Conservation (phyloP, 495 filamentous ascomycete species). For the Immersiella caudata region DNA sequence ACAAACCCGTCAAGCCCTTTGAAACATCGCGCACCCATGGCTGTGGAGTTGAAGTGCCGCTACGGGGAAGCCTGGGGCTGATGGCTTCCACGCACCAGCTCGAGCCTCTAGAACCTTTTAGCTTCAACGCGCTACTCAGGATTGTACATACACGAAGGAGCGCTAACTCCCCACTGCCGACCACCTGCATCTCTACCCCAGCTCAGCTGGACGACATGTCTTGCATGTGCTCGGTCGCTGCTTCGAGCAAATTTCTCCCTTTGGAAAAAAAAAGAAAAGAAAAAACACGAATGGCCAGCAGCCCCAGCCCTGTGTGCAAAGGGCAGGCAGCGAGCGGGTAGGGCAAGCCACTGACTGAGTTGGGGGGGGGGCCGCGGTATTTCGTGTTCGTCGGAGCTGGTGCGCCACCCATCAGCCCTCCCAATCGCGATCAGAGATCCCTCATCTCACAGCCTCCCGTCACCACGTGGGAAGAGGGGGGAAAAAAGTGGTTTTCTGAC, state of each 20-base stretch:
- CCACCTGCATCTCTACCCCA: not conserved
- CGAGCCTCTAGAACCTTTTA: not conserved
- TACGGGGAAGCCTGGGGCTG: not conserved
- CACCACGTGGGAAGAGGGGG: not conserved
- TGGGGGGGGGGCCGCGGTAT: not conserved
- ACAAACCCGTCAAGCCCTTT: not conserved
- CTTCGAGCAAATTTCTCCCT: not conserved
- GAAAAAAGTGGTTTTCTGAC: not conserved
- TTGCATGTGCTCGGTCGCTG: not conserved
- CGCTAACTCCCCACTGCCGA: not conserved
- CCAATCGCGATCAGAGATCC: not conserved
- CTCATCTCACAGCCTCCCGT: not conserved
- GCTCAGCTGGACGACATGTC: not conserved
- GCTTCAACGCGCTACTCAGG: not conserved
- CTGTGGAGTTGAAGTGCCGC: not conserved
- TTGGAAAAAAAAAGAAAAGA: too few relatives aligned
- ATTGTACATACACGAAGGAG: not conserved
- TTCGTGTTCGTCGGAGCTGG: not conserved
- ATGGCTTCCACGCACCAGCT: not conserved
- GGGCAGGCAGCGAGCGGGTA: not conserved
- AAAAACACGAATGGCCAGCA: not conserved
- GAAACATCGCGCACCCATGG: not conserved
- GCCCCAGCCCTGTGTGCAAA: not conserved
- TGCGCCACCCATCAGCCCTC: not conserved
- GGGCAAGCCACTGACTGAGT: not conserved